These are phyloP conservation scores for Pyrenophora tritici-repentis DNA, from an alignment of 2,329 filamentous ascomycete species.

Conservation along the genomic window DNA sequence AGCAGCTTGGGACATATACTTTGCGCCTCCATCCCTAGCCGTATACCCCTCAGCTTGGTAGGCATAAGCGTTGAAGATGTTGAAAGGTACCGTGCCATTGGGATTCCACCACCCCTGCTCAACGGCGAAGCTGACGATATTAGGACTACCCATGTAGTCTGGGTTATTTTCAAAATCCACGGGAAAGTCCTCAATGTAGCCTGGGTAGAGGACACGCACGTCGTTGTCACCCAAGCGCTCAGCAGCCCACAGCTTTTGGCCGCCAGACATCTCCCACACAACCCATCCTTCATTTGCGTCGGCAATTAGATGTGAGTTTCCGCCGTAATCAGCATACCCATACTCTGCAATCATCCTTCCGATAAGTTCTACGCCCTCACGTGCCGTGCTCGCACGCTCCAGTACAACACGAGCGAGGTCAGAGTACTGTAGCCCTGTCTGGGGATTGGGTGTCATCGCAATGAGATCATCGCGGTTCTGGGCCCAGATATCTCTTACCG, in stretches of 20 bases:
- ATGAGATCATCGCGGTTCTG: constrained; percentile 48
- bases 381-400: constrained; percentile 49
- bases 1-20: constrained; percentile 46
- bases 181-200: constrained; percentile 31
- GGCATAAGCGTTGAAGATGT: constrained; percentile 46
- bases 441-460: constrained; percentile 50
- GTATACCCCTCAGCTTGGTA: constrained; percentile 34
- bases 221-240: constrained; percentile 39
- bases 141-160: constrained; percentile 42
- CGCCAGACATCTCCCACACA: constrained; percentile 44
- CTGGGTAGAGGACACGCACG: constrained; percentile 43
- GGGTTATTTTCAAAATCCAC: constrained; percentile 19
- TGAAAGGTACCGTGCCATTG: constrained; percentile 39
- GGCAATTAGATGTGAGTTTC: constrained; percentile 52
- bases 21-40: constrained; percentile 43
- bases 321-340: constrained; percentile 51
- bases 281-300: constrained; percentile 47
- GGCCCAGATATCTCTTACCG: constrained; percentile 52
- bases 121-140: constrained; percentile 44
- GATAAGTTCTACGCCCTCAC: constrained; percentile 52
- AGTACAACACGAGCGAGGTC: constrained; percentile 50
- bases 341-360: constrained; percentile 48
- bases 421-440: constrained; percentile 50
- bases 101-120: constrained; percentile 46
- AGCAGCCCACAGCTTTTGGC: constrained; percentile 43